Base-by-base conservation (phyloP, 164 flowering plant genomes). In the Paratinospora sagittata region DNA sequence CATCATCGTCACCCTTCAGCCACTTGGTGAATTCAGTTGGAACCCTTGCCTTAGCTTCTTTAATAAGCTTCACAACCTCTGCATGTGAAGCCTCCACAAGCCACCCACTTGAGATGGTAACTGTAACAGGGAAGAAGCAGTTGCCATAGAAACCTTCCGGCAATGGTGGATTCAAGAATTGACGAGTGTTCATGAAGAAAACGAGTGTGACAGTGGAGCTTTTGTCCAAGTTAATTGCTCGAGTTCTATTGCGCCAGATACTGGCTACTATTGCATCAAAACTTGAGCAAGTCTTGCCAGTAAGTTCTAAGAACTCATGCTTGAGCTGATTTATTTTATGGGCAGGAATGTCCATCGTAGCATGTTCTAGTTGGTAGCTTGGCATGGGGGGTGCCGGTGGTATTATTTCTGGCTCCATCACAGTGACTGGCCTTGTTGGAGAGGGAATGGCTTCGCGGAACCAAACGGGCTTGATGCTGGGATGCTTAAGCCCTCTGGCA, bases 61-160 rank as follows among this genome's bases (percentile, higher is more conserved):
- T 82, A 37, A 88, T 85, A 63, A 81, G 24, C 66, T 72, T 79
- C 66, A 88, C 88, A 47, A 80, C 86, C 1, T 83, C 83, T 8
- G 30, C 70, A 34, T n/a, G 69, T 6, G 89, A 74, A 13, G 84
- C 82, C 34, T 66, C 11, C 10, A 24, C 34, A 5, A 84, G 66
- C 60, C 23, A 27, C 68, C 69, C 79, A 30, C 79, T 68, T 14
- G 81, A 43, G 11, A 71, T 72, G 0, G 76, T 78, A 12, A 83
- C 68, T 8, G 79, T 82, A 70, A 88, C 92, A 0, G 90, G 90
- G 73, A 85, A 86, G 82, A 90, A 86, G 69, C 89, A 86, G 77
- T 90, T 88, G 2, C 92, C 90, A 62, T 88, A 90, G 77, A 81
- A 90, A 16, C 90, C 92, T 47, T 75, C 10, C 0, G 92, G 89